Evolutionary conservation across 768 basidiomycete species (phyloP).

Genomic region (Trametes cubensis): DNA sequence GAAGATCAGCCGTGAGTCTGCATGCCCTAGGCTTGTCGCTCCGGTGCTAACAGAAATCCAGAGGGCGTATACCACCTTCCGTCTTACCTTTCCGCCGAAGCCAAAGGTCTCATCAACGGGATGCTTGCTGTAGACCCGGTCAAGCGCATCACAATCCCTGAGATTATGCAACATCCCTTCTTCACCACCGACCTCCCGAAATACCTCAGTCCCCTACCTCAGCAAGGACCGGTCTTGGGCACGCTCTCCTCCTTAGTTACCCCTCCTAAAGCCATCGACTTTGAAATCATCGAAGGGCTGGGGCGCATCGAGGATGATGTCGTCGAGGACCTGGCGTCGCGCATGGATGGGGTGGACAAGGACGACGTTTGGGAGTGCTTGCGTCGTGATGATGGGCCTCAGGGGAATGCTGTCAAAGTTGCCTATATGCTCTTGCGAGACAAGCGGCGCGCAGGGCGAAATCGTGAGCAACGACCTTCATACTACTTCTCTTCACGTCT

Average conservation of each 20-base stretch:
- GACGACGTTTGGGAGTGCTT: conserved; percentile 90
- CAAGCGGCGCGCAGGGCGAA: conserved; percentile 80
- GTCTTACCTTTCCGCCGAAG: conserved; percentile 75
- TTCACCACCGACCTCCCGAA: conserved; percentile 83
- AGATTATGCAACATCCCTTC: conserved; percentile 90
- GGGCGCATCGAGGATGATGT: conserved; percentile 92
- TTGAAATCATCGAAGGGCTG: conserved; percentile 87
- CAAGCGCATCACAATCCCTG: conserved; percentile 90
- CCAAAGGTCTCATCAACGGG: conserved; percentile 73
- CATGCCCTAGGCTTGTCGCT: background rate
- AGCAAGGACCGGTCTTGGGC: conserved; percentile 76
- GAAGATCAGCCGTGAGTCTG: conserved; percentile 82
- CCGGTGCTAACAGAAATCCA: conserved; percentile 35
- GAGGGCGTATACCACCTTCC: conserved; percentile 90
- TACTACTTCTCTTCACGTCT: conserved; percentile 13
- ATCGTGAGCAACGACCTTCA: conserved; percentile 59
- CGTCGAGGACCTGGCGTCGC: conserved; percentile 75
- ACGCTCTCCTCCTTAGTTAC: conserved; percentile 72
- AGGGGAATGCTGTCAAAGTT: conserved; percentile 93
- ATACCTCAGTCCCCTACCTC: conserved; percentile 85
- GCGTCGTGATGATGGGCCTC: conserved; percentile 77
- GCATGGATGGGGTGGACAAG: conserved; percentile 74
- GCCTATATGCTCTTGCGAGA: conserved; percentile 94
- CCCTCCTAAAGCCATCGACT: conserved; percentile 67
- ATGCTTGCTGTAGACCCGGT: conserved; percentile 97